Evolutionary conservation across 768 basidiomycete species (phyloP), one percentile per base, ranked within the genome.

Genomic region (Lactarius hatsudake): DNA sequence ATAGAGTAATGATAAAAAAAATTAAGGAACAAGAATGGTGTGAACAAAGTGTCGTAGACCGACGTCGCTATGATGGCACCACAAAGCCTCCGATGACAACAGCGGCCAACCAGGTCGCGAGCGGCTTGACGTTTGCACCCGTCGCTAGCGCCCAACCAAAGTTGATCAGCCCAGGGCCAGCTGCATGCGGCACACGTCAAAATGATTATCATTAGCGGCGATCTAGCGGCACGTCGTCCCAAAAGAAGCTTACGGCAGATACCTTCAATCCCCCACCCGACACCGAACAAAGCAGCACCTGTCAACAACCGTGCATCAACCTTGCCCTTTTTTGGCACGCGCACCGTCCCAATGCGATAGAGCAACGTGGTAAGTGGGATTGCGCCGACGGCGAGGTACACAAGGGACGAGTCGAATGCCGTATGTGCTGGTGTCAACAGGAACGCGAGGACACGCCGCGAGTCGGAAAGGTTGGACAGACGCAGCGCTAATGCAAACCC

Each of bases 151-250:
- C 81, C 56, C 81, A 78, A 32, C 87, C 87, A 32, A 88, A 72
- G 71, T 87, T 88, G 38, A 88, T 81, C 20, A 88, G 76, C n/a
- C 78, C 85, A 10, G 87, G 86, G 20, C 86, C 87, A 66, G 86
- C 87, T 88, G 13, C 51, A 67, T 26, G 69, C 28, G 60, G 13
- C 51, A 66, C 26, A 69, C 28, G 61, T n/a, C 59, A 57, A 71
- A 69, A 53, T 18, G 3, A 54, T 45, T 32, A 23, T 34, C 0
- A 40, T 67, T 18, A 66, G 40, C 30, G 34, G 43, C 40, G 32
- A 18, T 28, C 36, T 43, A 55, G 26, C 4, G 26, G 53, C 10
- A 36, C 45, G 26, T 18, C 3, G 34, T 45, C 30, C 15, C n/a
- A 61, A 48, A 42, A 54, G 28, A 30, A 20, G 78, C 87, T 73